phyloP scores from a whole-genome alignment of 768 basidiomycete species.

The Termitomyces sp. region DNA sequence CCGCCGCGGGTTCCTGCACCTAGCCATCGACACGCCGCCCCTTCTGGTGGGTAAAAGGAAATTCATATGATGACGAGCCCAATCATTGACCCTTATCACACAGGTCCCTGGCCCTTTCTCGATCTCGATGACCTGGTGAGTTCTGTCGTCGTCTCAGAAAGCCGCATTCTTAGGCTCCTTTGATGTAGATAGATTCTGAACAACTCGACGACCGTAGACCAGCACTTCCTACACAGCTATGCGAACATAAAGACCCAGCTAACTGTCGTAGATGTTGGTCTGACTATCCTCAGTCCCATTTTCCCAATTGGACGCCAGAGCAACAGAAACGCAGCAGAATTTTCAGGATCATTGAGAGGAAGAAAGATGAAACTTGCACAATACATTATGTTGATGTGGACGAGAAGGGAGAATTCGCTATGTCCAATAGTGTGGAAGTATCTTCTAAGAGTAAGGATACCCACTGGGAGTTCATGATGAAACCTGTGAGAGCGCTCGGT shows the following conservation, averaged over 20 bases:
- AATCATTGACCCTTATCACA: not conserved
- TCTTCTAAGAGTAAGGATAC: constrained; percentile 15
- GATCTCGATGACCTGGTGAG: constrained; percentile 25
- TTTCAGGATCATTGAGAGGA: constrained; percentile 17
- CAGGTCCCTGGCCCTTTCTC: constrained; percentile 33
- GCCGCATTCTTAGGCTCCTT: not conserved
- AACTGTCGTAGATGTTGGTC: constrained; percentile 24
- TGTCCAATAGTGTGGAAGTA: constrained; percentile 16
- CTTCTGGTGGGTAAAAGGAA: constrained; percentile 28
- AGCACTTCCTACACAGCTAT: constrained; percentile 9
- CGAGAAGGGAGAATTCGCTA: constrained; percentile 26
- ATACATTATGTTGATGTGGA: constrained; percentile 37
- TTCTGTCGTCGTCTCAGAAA: not conserved
- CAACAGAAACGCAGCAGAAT: constrained; percentile 38
- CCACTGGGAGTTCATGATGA: constrained; percentile 29
- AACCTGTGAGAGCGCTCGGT: constrained; percentile 20
- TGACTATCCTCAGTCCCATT: constrained; percentile 45
- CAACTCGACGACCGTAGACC: constrained; percentile 16
- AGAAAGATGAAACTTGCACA: constrained; percentile 18
- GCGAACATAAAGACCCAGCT: constrained; percentile 15
- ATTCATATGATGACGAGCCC: not conserved
- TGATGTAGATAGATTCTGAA: constrained; percentile 20
- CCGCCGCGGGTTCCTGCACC: constrained; percentile 24
- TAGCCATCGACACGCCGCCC: constrained; percentile 33
- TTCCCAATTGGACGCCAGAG: constrained; percentile 46